A percentile compares a stretch with the other conserved stretches of the same genome.
These are phyloP conservation scores for Letharia columbiana DNA, from an alignment of 495 filamentous ascomycete genomes.

Conservation along the genomic window DNA sequence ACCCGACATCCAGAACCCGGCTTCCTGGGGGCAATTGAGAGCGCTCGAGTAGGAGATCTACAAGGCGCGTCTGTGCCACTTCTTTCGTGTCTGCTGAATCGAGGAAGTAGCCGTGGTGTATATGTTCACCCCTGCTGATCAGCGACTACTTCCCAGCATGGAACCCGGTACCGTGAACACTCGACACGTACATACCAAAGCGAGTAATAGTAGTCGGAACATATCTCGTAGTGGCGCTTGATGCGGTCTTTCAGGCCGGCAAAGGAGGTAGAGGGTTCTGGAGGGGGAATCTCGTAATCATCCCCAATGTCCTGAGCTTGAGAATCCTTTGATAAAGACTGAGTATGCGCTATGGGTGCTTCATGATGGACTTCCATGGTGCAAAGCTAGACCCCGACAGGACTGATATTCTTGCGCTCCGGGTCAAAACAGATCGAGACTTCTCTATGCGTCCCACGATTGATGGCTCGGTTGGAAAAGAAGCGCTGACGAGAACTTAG, in stretches of 20 bases:
- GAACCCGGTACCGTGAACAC: background rate
- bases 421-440: background rate
- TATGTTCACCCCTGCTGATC: conserved; percentile 47
- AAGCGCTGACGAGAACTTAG: too few species aligned
- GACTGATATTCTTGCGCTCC: background rate
- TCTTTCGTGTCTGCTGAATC: conserved; percentile 42
- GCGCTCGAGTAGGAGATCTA: conserved; percentile 42
- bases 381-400: background rate
- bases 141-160: background rate
- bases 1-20: conserved; percentile 47
- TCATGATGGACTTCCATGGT: background rate
- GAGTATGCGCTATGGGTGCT: background rate
- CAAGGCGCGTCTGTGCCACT: conserved; percentile 44
- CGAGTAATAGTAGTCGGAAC: conserved; percentile 31
- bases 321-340: background rate
- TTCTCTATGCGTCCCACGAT: too few species aligned
- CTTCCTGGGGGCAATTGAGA: conserved; percentile 30
- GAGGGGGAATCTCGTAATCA: conserved; percentile 6
- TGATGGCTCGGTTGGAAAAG: too few species aligned
- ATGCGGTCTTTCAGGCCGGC: conserved; percentile 50
- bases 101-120: conserved; percentile 52
- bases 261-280: conserved; percentile 27
- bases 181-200: conserved; percentile 17
- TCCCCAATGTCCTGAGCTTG: background rate
- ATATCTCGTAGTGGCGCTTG: conserved; percentile 49